Base-by-base conservation (phyloP, 176 grass and related monocot genomes). In the Carex kokanica region DNA sequence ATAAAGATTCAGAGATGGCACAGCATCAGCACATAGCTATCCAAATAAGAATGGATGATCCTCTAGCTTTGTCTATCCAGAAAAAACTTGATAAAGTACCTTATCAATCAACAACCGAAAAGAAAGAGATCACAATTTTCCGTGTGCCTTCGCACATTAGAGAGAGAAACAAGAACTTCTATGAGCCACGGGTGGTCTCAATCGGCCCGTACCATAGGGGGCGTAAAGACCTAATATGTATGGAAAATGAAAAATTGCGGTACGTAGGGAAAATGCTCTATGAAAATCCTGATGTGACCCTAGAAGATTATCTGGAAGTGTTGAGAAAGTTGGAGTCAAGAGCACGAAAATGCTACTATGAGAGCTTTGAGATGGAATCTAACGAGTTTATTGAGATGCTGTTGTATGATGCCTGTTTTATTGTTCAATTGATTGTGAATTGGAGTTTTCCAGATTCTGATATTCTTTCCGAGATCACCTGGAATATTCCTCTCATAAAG, bases 401-500 rank as follows among this genome's bases (percentile, higher is more conserved):
- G 11, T 24, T 82, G 60, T 57, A 9, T 49, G 79, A 82, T 82
- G 62, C 59, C n/a, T 43, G 59, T 17, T 82, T 82, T 53, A 82
- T 82, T 45, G 66, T 82, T 49, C 79, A 82, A 66, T 21, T 82
- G 12, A 5, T 6, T 24, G 79, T 82, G 79, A 65, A 32, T 53
- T 82, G 79, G 79, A 47, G 40, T 21, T 82, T 15, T 29, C 79
- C 20, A 10, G 36, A 41, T 16, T 21, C 52, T 52, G 60, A 82
- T 82, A 82, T 66, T 27, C 38, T 82, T 64, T 25, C 15, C 2
- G 60, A 64, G 52, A 45, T 65, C 79, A 61, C 20, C 5, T 82
- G 79, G 79, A 82, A 82, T 52, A 17, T 82, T 61, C 79, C 79
- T 82, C 79, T 82, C 59, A 82, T 82, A 65, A 82, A 82, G 9